These are phyloP conservation scores for Alternaria brassicae DNA, from an alignment of 2,329 filamentous ascomycete genomes.

Conservation along the genomic window DNA sequence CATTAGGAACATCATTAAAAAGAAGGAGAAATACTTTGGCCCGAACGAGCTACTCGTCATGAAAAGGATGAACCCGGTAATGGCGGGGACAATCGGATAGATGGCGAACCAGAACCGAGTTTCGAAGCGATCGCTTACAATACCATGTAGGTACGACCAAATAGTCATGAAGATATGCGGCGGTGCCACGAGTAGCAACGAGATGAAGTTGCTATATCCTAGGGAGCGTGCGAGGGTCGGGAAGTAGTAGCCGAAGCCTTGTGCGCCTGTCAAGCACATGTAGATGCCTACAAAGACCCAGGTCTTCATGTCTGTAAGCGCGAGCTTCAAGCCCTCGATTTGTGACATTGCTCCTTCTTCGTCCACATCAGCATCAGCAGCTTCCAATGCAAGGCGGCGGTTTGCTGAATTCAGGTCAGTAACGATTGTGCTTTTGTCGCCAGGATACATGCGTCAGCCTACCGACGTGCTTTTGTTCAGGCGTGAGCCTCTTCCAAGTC, in stretches of 20 bases:
- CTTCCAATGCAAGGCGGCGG: neutral
- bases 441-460: too few species aligned
- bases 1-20: conserved; percentile 57
- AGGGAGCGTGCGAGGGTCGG: neutral
- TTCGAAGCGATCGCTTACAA: too few species aligned
- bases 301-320: too few species aligned
- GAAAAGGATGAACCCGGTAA: too few species aligned
- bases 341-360: too few species aligned
- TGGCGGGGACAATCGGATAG: too few species aligned
- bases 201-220: neutral
- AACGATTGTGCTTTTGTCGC: too few species aligned
- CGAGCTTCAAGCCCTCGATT: too few species aligned
- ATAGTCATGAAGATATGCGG: neutral
- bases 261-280: neutral
- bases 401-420: too few species aligned
- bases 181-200: neutral
- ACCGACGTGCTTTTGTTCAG: neutral
- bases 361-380: neutral
- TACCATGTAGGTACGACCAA: neutral
- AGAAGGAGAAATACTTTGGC: too few species aligned
- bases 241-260: neutral
- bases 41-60: too few species aligned
- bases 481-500: neutral
- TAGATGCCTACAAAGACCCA: neutral
- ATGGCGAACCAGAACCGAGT: too few species aligned